Evolutionary conservation across 106 monocot genomes (phyloP), one percentile per base, ranked within the genome.

Genomic region (Acanthochlamys bracteata): DNA sequence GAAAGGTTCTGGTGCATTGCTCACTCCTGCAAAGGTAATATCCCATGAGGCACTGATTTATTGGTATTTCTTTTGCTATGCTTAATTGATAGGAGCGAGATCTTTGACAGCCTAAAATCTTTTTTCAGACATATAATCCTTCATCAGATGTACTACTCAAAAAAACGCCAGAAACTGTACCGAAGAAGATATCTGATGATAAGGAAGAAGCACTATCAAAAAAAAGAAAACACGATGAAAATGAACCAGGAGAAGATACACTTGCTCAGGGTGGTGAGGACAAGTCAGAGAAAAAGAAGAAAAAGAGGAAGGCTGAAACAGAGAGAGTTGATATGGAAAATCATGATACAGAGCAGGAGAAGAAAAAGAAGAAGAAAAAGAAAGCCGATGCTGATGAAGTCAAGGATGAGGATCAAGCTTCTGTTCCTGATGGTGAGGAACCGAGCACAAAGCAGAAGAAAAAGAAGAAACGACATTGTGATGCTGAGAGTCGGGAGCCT

Each of bases 1-100:
- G 84, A 84, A 90, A 24, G 96, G 90, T 45, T 75, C 76, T 23
- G 95, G 89, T 16, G 87, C 84, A 61, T 42, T 91, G 52, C 71
- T 87, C 27, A 96, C 90, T 42, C 57, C 88, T 69, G 80, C 90
- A 15, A 96, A 91, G 96, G 96, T 96, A 70, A 42, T 49, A 10
- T 49, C 4, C 39, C 39, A 14, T 63, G 43, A 33, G 24, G n/a
- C 1, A 27, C 7, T 11, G 42, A 42, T 8, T 11, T 42, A 20
- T 13, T 12, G 41, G 22, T 19, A 66, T 63, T 2, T 7, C 14
- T 12, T 16, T 41, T 8, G 9, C 39, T 58, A 2, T 25, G 15
- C 20, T 47, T 41, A 25, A 25, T 59, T 13, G 23, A 9, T 20
- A 33, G 57, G 21, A n/a, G 41, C 67, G 20, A 4, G 21, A 17